A percentile compares a stretch with the other conserved stretches of the same genome.
Evolutionary conservation across 495 filamentous ascomycete genomes (phyloP).

Genomic region (Penicillium coffeae): DNA sequence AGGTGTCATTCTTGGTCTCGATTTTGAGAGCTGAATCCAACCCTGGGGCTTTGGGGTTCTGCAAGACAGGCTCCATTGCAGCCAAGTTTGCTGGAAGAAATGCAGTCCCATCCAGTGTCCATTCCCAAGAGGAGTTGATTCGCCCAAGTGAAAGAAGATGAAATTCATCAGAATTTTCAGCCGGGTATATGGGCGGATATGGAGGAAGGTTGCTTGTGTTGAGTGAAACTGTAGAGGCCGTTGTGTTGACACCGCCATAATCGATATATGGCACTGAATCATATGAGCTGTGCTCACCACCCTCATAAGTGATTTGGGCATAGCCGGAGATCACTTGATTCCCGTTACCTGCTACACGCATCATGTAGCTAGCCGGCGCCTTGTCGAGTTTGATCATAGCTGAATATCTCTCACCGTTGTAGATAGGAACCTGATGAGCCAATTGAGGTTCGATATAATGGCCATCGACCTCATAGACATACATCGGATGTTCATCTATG

Average conservation of each 20-base stretch:
- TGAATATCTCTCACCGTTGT: slow-evolving; percentile 33
- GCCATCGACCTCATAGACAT: slow-evolving; percentile 41
- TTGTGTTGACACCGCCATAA: slow-evolving; percentile 32
- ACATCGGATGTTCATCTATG: slow-evolving; percentile 41
- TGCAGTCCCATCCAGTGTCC: slow-evolving; percentile 33
- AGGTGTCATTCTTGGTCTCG: slow-evolving; percentile 42
- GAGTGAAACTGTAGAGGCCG: slow-evolving; percentile 29
- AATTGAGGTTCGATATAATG: slow-evolving; percentile 32
- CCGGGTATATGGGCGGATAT: slow-evolving; percentile 30
- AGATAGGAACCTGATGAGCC: slow-evolving; percentile 24
- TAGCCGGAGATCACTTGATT: slow-evolving; percentile 32
- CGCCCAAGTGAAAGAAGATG: slow-evolving; percentile 33
- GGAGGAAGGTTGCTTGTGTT: slow-evolving; percentile 27
- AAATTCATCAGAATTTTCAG: slow-evolving; percentile 29
- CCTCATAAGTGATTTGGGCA: slow-evolving; percentile 29
- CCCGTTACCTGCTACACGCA: slow-evolving; percentile 27
- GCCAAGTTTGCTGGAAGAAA: slow-evolving; percentile 15
- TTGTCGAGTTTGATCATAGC: slow-evolving; percentile 37
- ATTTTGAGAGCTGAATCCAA: slow-evolving; percentile 33
- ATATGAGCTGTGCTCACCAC: slow-evolving; percentile 3
- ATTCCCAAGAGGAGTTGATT: slow-evolving; percentile 33
- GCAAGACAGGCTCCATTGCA: slow-evolving; percentile 30
- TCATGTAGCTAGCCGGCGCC: slow-evolving; percentile 25
- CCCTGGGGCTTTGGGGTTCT: slow-evolving; percentile 17
- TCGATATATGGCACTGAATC: slow-evolving; percentile 33